Evolutionary conservation across 2,329 filamentous ascomycete genomes (phyloP).

Genomic region (Tolypocladium nubicola): DNA sequence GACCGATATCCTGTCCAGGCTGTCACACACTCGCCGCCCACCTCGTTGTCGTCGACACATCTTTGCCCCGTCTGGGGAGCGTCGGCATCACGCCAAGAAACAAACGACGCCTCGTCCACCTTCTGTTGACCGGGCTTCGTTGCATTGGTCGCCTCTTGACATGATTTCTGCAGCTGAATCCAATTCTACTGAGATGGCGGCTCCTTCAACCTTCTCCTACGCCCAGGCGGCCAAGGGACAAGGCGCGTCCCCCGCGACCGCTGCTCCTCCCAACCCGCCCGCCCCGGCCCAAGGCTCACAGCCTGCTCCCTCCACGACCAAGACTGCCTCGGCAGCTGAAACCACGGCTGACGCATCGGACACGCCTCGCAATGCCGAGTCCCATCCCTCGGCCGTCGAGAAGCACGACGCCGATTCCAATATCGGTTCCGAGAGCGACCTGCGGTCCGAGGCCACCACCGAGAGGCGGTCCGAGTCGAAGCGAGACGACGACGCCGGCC

Average conservation of each 20-base stretch:
- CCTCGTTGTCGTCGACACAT: not conserved
- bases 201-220: conserved; percentile 69
- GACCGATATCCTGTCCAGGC: not conserved
- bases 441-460: conserved; percentile 21
- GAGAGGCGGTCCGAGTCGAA: conserved; percentile 20
- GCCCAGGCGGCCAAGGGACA: conserved; percentile 89
- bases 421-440: conserved; percentile 25
- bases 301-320: conserved; percentile 15
- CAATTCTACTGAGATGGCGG: conserved; percentile 35
- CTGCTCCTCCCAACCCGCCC: conserved; percentile 12
- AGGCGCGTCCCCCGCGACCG: conserved; percentile 24
- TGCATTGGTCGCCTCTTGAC: conserved; percentile 12
- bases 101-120: conserved; percentile 6
- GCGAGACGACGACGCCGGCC: conserved; percentile 27
- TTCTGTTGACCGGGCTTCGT: conserved; percentile 7
- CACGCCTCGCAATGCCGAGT: conserved; percentile 11
- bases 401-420: conserved; percentile 24
- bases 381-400: conserved; percentile 12
- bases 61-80: conserved; percentile 9
- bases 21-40: not conserved
- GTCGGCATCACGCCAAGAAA: conserved; percentile 5
- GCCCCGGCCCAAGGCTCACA: conserved; percentile 16
- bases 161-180: conserved; percentile 16
- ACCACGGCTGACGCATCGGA: conserved; percentile 14
- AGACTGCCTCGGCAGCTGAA: conserved; percentile 13